phyloP scores from a whole-genome alignment of 2,329 filamentous ascomycete genomes.

The Pseudogymnoascus sp. region DNA sequence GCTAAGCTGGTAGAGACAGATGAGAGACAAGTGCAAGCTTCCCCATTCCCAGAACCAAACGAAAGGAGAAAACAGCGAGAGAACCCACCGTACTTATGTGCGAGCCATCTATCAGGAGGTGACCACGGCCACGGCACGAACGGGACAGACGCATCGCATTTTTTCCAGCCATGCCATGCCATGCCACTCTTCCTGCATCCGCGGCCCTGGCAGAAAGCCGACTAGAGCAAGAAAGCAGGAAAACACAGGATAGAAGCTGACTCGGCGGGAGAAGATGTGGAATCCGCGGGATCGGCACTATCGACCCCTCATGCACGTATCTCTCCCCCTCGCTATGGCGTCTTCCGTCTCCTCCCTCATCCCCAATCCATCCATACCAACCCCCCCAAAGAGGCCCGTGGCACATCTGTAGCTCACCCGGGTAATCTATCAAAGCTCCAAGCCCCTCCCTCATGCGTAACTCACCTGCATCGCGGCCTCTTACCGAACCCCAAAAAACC shows the following conservation, averaged over 20 bases:
- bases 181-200: not conserved
- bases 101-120: not conserved
- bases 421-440: not conserved
- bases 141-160: constrained; percentile 1
- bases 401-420: not conserved
- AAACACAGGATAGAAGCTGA: not conserved
- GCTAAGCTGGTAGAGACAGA: not conserved
- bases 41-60: not conserved
- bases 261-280: not conserved
- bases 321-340: not conserved
- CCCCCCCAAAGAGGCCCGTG: not conserved
- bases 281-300: constrained; percentile 4
- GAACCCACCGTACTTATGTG: constrained; percentile 1
- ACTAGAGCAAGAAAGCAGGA: not conserved
- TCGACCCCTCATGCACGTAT: not conserved
- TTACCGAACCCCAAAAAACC: not conserved
- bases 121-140: not conserved
- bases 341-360: not conserved
- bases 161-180: not conserved
- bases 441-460: not conserved
- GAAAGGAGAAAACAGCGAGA: not conserved
- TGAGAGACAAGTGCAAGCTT: not conserved
- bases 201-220: not conserved
- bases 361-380: not conserved
- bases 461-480: not conserved